Base-by-base conservation (phyloP, 257 asterid genomes). In the Gentiana straminea region DNA sequence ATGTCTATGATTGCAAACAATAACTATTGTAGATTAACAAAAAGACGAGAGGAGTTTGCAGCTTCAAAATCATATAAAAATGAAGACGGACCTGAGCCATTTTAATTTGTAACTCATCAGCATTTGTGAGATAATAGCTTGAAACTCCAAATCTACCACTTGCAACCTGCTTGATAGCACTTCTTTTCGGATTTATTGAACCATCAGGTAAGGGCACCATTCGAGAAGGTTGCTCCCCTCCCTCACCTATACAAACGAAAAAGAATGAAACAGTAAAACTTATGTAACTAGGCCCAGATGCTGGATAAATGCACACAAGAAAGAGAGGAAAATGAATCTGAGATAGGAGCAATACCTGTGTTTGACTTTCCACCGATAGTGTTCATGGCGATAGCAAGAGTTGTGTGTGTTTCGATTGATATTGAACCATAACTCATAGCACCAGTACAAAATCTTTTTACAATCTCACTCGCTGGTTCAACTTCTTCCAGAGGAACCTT, bases 71-170 rank as follows among this genome's bases (percentile, higher is more conserved):
- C 44, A 69, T 24, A 12, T 5, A 59, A 8, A 45, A 36, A 65
- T 57, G 57, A 44, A n/a, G 13, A 13, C 58, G 54, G 78, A 91
- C 98, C 98, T 92, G 99, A 57, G 99, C 99, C 97, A 92, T 88
- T 75, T 92, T 92, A 63, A 92, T 92, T 66, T 92, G 99, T 38
- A 92, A 55, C 73, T 92, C 99, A 55, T 85, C 97, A 0, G 99
- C 97, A 66, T 92, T 92, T 56, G 99, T 83, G 44, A 92, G 95
- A 72, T 92, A 92, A 71, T 83, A 92, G 71, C 94, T 92, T 70
- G 99, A 83, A 67, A 92, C 99, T 62, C 99, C 99, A 73, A 92
- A 92, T 76, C 99, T 86, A 59, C 99, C 99, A 71, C 99, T 92
- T 13, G 99, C 99, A 35, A 92, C 95, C 84, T 92, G 99, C 77